phyloP scores from a whole-genome alignment of 306 rosid species.

The Quercus bicolor region DNA sequence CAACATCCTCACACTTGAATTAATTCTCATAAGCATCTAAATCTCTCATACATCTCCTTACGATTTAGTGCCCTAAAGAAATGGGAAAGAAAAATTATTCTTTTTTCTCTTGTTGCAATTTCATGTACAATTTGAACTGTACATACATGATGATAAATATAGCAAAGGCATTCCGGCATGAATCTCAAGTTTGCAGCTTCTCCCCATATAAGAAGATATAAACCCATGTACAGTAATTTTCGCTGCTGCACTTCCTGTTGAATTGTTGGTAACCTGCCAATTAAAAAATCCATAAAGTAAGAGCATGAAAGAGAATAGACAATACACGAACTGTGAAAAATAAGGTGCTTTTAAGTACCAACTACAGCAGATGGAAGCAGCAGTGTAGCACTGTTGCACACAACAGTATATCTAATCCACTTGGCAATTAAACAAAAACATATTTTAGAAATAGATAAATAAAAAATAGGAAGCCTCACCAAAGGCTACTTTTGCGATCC shows the following conservation, averaged over 20 bases:
- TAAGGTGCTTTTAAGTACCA: background rate
- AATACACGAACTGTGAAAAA: background rate
- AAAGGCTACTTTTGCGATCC: slow-evolving; percentile 97
- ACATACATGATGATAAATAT: slow-evolving; percentile 93
- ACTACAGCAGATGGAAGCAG: background rate
- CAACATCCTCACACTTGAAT: background rate
- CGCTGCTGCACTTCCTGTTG: slow-evolving; percentile 98
- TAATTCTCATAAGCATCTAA: background rate
- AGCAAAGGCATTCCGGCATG: slow-evolving; percentile 99
- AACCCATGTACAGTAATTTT: slow-evolving; percentile 81
- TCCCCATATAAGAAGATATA: slow-evolving; percentile 98
- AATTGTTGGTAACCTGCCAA: slow-evolving; percentile 84
- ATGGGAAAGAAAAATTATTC: background rate
- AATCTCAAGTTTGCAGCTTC: slow-evolving; percentile 99
- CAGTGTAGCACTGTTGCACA: background rate
- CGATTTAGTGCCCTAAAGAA: background rate
- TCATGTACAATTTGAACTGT: slow-evolving; percentile 1
- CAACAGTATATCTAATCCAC: slow-evolving; percentile 5
- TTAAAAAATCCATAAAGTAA: slow-evolving; percentile 1
- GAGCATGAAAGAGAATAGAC: background rate
- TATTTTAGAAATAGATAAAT: slow-evolving; percentile 1
- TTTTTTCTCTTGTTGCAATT: background rate
- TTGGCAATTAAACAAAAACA: background rate
- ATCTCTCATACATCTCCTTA: background rate
- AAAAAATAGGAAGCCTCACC: slow-evolving; percentile 53